phyloP scores from a whole-genome alignment of 2,329 filamentous ascomycete genomes.

The Aspergillus sp. region DNA sequence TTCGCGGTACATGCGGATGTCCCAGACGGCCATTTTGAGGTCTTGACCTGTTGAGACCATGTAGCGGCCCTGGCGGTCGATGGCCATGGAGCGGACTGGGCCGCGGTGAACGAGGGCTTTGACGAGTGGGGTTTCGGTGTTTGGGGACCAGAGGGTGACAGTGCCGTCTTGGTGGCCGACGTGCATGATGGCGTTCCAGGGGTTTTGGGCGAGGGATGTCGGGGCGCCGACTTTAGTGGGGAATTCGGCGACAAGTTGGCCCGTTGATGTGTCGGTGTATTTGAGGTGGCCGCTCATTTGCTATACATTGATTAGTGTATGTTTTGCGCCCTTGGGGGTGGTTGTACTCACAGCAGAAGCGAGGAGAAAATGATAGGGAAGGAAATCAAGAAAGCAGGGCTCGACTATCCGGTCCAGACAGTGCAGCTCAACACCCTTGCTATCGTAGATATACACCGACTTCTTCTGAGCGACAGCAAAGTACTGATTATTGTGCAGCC shows the following conservation, averaged over 20 bases:
- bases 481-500: constrained; percentile 90
- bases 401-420: constrained; percentile 89
- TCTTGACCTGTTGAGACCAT: constrained; percentile 95
- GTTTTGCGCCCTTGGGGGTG: too few species aligned
- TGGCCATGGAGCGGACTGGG: constrained; percentile 80
- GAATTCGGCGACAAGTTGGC: constrained; percentile 82
- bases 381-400: constrained; percentile 89
- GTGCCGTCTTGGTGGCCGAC: constrained; percentile 94
- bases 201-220: constrained; percentile 83
- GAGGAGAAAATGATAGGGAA: constrained; percentile 94
- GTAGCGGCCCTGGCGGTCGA: constrained; percentile 89
- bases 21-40: constrained; percentile 91
- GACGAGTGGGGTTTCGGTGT: constrained; percentile 81
- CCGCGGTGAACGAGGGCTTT: constrained; percentile 90
- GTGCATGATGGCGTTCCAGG: constrained; percentile 88
- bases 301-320: constrained; percentile 47
- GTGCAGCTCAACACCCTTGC: constrained; percentile 87
- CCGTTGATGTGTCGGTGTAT: constrained; percentile 95
- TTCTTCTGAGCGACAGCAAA: constrained; percentile 97
- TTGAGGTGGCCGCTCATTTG: constrained; percentile 80
- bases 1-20: constrained; percentile 91
- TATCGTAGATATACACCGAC: constrained; percentile 95
- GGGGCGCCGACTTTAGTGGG: constrained; percentile 84
- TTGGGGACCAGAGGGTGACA: constrained; percentile 95
- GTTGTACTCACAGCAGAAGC: constrained; percentile 72